phyloP scores from a whole-genome alignment of 106 monocot genomes.

The Dendrobium nobile region DNA sequence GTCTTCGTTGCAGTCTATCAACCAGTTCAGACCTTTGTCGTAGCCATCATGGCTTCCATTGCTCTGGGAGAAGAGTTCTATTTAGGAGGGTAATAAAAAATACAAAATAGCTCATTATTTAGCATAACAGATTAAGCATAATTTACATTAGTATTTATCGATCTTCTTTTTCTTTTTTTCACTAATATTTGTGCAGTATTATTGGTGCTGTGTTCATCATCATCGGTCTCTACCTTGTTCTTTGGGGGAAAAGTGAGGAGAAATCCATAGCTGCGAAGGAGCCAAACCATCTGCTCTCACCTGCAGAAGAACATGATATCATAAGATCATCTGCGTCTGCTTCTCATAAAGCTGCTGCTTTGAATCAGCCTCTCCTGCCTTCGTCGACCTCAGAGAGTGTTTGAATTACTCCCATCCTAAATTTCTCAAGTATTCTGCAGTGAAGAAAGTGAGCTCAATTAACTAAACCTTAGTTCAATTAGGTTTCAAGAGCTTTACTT shows the following conservation, averaged over 20 bases:
- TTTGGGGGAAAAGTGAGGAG: slow-evolving; percentile 88
- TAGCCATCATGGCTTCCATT: slow-evolving; percentile 86
- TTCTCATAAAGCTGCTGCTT: slow-evolving; percentile 38
- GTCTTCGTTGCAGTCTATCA: slow-evolving; percentile 99
- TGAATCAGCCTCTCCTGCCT: slow-evolving; percentile 66
- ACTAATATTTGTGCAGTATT: slow-evolving; percentile 34
- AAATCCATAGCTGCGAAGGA: slow-evolving; percentile 60
- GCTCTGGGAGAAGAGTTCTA: slow-evolving; percentile 87
- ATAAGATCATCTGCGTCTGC: slow-evolving; percentile 6
- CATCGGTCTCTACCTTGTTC: slow-evolving; percentile 72
- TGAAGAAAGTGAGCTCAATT: not conserved
- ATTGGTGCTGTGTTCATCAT: slow-evolving; percentile 87
- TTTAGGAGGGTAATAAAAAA: slow-evolving; percentile 57
- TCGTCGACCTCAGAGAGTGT: slow-evolving; percentile 44
- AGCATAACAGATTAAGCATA: not conserved
- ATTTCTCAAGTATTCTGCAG: not conserved
- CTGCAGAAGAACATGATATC: slow-evolving; percentile 11
- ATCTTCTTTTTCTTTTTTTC: too few species aligned
- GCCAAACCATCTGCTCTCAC: slow-evolving; percentile 4
- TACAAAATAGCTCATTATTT: not conserved
- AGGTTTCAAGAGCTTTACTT: not conserved
- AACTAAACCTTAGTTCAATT: not conserved
- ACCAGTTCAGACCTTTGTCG: slow-evolving; percentile 88
- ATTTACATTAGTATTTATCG: not conserved
- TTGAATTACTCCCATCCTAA: not conserved